Conservation (phyloP, 2,329 filamentous ascomycete species). For the Diplodia intermedia region DNA sequence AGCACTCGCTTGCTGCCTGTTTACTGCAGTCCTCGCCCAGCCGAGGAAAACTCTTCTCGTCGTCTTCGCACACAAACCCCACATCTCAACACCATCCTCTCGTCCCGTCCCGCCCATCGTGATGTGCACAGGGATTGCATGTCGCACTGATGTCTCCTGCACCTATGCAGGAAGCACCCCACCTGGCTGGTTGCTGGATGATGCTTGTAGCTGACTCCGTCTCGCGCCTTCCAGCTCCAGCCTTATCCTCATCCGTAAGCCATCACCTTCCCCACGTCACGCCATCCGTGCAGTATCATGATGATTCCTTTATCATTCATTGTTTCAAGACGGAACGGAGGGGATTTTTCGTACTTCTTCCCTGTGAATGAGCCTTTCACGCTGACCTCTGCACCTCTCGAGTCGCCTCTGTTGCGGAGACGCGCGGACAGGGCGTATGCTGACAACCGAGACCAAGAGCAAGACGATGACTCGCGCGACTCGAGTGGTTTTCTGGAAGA, state of each 20-base stretch:
- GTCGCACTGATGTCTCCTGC: background rate
- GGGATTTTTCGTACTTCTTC: slow-evolving; percentile 41
- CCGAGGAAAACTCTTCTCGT: slow-evolving; percentile 1
- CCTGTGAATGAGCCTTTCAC: slow-evolving; percentile 41
- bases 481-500: background rate
- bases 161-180: background rate
- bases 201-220: background rate
- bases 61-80: background rate
- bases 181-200: background rate
- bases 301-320: slow-evolving; percentile 41
- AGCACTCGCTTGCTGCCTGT: background rate
- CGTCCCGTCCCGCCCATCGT: background rate
- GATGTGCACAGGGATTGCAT: slow-evolving; percentile 25
- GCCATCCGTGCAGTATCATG: slow-evolving; percentile 33
- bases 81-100: background rate
- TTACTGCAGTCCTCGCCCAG: background rate
- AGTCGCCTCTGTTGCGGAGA: background rate
- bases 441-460: slow-evolving; percentile 11
- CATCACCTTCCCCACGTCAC: background rate
- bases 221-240: background rate
- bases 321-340: slow-evolving; percentile 49
- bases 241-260: slow-evolving; percentile 3
- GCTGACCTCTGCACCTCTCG: slow-evolving; percentile 29
- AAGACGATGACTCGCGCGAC: background rate
- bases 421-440: background rate